A percentile compares a stretch with the other conserved stretches of the same genome.
These are phyloP conservation scores for Posidonia oceanica DNA, from an alignment of 116 monocot species.

Conservation along the genomic window DNA sequence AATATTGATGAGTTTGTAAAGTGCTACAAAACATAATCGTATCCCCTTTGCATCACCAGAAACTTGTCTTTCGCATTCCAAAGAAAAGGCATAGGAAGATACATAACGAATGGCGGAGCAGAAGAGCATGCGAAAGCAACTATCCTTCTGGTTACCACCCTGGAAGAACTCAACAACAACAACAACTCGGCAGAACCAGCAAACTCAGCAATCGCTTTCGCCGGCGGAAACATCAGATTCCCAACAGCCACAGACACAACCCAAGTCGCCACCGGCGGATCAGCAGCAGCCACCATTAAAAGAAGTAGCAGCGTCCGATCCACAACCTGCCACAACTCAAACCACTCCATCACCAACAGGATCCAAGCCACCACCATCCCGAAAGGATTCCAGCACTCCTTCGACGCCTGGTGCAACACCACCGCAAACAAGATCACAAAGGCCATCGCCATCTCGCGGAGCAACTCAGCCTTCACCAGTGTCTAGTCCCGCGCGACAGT, in stretches of 20 bases:
- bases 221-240: neutral
- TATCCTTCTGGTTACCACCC: slow-evolving; percentile 6
- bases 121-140: slow-evolving; percentile 2
- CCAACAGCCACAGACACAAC: neutral
- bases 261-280: neutral
- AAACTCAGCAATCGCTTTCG: neutral
- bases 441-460: neutral
- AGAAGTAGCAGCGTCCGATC: no score
- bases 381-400: no score
- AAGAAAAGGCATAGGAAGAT: neutral
- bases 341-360: no score
- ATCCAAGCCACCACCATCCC: no score
- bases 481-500: neutral
- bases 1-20: neutral
- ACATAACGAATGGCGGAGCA: neutral
- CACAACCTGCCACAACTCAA: no score
- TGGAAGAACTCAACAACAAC: neutral
- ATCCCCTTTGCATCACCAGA: neutral
- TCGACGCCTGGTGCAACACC: no score
- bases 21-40: neutral
- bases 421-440: neutral
- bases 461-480: neutral
- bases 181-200: neutral
- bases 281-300: neutral
- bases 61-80: no score